Base-by-base conservation (phyloP, 148 eudicot species). In the Fagopyrum homotropicum region DNA sequence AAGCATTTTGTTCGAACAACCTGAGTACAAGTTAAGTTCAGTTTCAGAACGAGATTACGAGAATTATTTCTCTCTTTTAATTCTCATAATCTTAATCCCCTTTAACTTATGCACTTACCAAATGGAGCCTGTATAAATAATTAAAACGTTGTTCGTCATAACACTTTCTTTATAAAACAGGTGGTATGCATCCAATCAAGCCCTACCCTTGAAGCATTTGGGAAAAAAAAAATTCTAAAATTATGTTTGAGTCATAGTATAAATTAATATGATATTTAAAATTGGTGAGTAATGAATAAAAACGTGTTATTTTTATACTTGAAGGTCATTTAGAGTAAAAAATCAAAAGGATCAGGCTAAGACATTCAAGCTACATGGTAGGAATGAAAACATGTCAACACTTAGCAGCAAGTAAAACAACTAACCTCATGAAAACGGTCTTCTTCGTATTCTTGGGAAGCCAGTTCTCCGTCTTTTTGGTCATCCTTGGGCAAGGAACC, bases 1-100 rank as follows among this genome's bases (percentile, higher is more conserved):
- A 91, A 94, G 87, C 85, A 83, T 80, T 94, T 91, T 50, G 89
- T 88, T 19, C 74, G 30, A 12, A 72, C 55, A 72, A 72, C 14
- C 74, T 72, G 55, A 46, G 55, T 49, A 46, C 46, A 64, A 17
- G 5, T 35, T 35, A 35, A 35, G 40, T 35, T 35, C 40, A 35
- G 40, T 35, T 35, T 1, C n/a, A n/a, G n/a, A n/a, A n/a, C n/a
- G n/a, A n/a, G n/a, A n/a, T 22, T 22, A 22, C 26, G 26, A 22
- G 26, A 22, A 22, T 22, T 22, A 22, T 22, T 22, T 22, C 26
- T 22, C 26, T 22, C 26, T 22, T 22, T 22, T 22, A 22, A 22
- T 22, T 22, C 26, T 22, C 26, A 22, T 22, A 22, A 0, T 22
- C 26, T 22, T 0, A 22, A 22, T 22, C 26, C 26, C 26, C 26